Evolutionary conservation across 345 rosid genomes (phyloP).

Genomic region (Dovyalis caffra): DNA sequence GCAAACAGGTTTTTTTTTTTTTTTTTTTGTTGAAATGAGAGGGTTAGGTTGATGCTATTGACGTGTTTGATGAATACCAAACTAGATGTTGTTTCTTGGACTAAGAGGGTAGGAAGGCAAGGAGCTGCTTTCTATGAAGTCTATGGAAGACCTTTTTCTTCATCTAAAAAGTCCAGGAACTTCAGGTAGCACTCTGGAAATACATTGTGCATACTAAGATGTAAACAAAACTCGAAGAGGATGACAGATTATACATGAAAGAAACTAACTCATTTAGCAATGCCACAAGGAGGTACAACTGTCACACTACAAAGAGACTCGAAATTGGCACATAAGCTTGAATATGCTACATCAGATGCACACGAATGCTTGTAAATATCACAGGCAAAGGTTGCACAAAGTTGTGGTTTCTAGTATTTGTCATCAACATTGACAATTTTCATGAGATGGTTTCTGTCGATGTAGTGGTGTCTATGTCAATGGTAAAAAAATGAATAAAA

Average conservation of each 20-base stretch:
- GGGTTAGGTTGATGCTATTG: no score
- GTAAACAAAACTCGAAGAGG: neutral
- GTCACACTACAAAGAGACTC: neutral
- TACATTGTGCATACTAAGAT: neutral
- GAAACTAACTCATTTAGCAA: neutral
- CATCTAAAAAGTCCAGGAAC: neutral
- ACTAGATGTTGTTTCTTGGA: no score
- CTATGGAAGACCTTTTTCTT: no score
- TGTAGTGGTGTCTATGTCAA: no score
- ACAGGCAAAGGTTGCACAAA: conserved; percentile 64
- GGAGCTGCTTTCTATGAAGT: no score
- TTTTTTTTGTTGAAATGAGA: no score
- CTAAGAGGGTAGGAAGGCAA: no score
- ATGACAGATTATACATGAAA: neutral
- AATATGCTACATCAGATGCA: conserved; percentile 65
- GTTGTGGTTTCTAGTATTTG: conserved; percentile 65
- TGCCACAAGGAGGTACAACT: neutral
- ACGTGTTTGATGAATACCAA: no score
- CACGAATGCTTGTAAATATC: conserved; percentile 52
- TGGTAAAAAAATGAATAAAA: no score
- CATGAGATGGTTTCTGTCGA: no score
- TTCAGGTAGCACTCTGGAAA: neutral
- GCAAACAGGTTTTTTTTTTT: no score
- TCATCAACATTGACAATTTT: conserved; percentile 54
- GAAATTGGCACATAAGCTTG: neutral